phyloP scores from a whole-genome alignment of 768 basidiomycete species.

The Serendipita sp. region DNA sequence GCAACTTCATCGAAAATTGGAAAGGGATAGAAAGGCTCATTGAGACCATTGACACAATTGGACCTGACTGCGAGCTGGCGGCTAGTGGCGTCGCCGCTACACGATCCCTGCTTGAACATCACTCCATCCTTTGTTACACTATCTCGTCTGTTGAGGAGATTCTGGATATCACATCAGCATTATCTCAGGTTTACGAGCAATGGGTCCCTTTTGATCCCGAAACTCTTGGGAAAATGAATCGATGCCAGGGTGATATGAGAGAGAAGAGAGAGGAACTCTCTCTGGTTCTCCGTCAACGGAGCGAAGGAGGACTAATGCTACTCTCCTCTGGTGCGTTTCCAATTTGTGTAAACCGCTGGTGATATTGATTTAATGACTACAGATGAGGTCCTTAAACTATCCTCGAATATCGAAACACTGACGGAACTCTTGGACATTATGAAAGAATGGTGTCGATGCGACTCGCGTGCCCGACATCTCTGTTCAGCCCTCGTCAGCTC shows the following conservation, averaged over 20 bases:
- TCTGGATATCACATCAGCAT: background rate
- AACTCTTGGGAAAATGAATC: too few species aligned
- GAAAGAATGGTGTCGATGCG: constrained; percentile 8
- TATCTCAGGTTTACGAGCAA: background rate
- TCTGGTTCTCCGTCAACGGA: too few species aligned
- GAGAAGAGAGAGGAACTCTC: too few species aligned
- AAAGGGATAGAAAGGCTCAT: background rate
- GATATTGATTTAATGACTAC: too few species aligned
- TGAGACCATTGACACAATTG: background rate
- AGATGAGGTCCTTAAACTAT: too few species aligned
- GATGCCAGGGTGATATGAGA: too few species aligned
- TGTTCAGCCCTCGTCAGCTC: constrained; percentile 20
- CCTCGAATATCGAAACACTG: too few species aligned
- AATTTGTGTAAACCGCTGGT: too few species aligned
- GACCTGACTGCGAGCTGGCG: background rate
- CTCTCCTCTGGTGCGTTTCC: too few species aligned
- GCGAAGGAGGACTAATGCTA: too few species aligned
- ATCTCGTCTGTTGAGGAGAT: background rate
- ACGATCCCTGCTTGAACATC: background rate
- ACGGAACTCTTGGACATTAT: background rate
- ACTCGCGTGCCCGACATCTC: constrained; percentile 19
- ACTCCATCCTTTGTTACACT: background rate
- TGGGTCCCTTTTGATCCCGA: too few species aligned
- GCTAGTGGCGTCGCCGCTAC: background rate
- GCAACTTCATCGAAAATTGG: background rate